A percentile compares a stretch with the other conserved stretches of the same genome.
Conservation (phyloP, 768 basidiomycete genomes). For the Russula sp. region DNA sequence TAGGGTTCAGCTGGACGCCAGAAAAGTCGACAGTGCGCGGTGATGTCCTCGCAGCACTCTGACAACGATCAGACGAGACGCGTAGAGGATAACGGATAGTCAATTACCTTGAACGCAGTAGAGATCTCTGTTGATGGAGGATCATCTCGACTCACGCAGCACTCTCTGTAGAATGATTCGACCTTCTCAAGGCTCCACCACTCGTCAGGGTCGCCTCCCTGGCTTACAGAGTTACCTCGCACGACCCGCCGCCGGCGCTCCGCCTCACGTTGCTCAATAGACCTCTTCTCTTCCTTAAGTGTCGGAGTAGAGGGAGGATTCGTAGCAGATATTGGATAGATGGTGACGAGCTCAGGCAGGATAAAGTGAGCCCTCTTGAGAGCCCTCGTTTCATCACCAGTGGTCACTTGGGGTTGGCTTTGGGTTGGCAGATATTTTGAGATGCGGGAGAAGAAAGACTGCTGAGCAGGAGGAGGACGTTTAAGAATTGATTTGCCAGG, state of each 20-base stretch:
- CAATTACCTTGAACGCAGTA: constrained; percentile 57
- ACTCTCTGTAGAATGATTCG: constrained; percentile 80
- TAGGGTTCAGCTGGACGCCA: constrained; percentile 61
- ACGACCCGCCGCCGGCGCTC: constrained; percentile 63
- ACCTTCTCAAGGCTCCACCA: constrained; percentile 88
- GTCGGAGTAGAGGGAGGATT: constrained; percentile 78
- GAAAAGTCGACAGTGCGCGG: constrained; percentile 78
- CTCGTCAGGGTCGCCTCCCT: constrained; percentile 35
- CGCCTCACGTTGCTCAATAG: constrained; percentile 68
- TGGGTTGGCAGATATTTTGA: constrained; percentile 67
- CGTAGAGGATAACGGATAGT: background rate
- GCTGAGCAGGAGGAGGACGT: constrained; percentile 59
- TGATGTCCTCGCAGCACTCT: constrained; percentile 46
- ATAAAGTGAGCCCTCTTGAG: constrained; percentile 90
- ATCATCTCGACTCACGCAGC: constrained; percentile 73
- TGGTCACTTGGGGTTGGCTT: constrained; percentile 21
- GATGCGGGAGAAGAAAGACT: constrained; percentile 65
- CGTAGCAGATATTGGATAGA: constrained; percentile 83
- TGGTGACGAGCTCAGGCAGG: constrained; percentile 73
- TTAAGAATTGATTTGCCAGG: constrained; percentile 81
- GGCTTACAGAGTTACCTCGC: constrained; percentile 39
- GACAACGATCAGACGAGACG: constrained; percentile 11
- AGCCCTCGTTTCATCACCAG: constrained; percentile 45
- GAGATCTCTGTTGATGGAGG: constrained; percentile 55
- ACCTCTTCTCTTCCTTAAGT: constrained; percentile 72